Conservation (phyloP, 176 grass and related monocot species). For the Pharus latifolius region DNA sequence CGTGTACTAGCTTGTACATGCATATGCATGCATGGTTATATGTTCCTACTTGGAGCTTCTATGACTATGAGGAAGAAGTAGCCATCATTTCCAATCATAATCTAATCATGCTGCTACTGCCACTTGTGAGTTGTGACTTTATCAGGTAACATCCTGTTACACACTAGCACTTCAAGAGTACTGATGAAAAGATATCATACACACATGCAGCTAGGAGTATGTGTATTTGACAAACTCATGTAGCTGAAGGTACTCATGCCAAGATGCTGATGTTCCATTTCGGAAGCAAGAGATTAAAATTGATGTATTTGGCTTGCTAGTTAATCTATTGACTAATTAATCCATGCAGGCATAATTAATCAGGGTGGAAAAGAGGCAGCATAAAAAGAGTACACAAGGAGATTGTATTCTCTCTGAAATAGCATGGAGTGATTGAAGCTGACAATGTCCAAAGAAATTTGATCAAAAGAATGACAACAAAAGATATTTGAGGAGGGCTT, state of each 20-base stretch:
- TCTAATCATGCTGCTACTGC: conserved; percentile 21
- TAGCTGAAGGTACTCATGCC: too few relatives aligned
- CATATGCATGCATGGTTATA: too few relatives aligned
- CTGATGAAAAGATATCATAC: conserved; percentile 18
- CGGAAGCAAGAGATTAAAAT: too few relatives aligned
- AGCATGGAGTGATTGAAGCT: neutral
- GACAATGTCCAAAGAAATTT: neutral
- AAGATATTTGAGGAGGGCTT: too few relatives aligned
- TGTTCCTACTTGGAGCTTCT: too few relatives aligned
- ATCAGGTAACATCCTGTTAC: conserved; percentile 23
- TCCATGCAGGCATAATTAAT: neutral
- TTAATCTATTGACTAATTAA: neutral
- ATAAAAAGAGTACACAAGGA: neutral
- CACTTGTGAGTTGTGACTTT: conserved; percentile 5
- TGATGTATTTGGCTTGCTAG: too few relatives aligned
- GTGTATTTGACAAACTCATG: too few relatives aligned
- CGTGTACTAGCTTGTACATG: too few relatives aligned
- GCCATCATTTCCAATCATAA: conserved; percentile 24
- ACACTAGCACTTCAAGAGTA: conserved; percentile 10
- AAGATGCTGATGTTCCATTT: too few relatives aligned
- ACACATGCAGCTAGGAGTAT: too few relatives aligned
- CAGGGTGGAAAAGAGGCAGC: neutral
- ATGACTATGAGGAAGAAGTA: too few relatives aligned
- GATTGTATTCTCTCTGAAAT: neutral
- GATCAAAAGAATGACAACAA: neutral